Evolutionary conservation across 768 basidiomycete genomes (phyloP), one percentile per base, ranked within the genome.

Genomic region (Boletus reticuloceps): DNA sequence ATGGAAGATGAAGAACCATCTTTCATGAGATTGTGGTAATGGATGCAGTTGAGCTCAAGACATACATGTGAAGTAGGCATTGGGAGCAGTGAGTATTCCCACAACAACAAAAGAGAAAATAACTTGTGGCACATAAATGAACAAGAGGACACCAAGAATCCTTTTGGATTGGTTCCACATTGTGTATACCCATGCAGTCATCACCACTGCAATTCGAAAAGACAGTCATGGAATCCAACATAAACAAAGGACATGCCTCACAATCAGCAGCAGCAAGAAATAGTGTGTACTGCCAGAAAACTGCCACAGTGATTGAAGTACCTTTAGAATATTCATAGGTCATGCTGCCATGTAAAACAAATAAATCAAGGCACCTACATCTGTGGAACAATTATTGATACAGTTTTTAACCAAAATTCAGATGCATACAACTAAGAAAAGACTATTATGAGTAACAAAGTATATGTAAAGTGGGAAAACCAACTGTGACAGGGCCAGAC

Each of bases 211-310:
- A 16, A n/a, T 22, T 17, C 4, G 39, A 44, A 47, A 29, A 29
- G 17, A 29, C 27, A 29, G 27, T 29, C 27, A 29, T 11, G 10
- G 10, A 16, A 5, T 54, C 7, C 32, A 5, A 1, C 0, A 32
- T 31, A 22, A 7, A 2, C 20, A 36, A 6, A 17, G 7, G 0
- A 4, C 12, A 39, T 25, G 6, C 19, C 53, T 37, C 27, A 60
- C 59, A n/a, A 42, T 63, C 54, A 22, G 51, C 29, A 25, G 38
- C 31, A 27, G n/a, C 36, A 16, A 50, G 6, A 7, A 63, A 59
- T 6, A 59, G 11, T 5, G 31, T 19, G 11, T 29, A 61, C 3
- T 0, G 7, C 51, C 27, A 29, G 27, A 29, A 29, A 9, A 29
- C 27, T 29, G 9, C 27, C 27, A 29, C 27, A 29, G 27, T 29